Evolutionary conservation across 2,329 filamentous ascomycete species (phyloP).

Genomic region (Neophaeococcomyces mojaviensis): DNA sequence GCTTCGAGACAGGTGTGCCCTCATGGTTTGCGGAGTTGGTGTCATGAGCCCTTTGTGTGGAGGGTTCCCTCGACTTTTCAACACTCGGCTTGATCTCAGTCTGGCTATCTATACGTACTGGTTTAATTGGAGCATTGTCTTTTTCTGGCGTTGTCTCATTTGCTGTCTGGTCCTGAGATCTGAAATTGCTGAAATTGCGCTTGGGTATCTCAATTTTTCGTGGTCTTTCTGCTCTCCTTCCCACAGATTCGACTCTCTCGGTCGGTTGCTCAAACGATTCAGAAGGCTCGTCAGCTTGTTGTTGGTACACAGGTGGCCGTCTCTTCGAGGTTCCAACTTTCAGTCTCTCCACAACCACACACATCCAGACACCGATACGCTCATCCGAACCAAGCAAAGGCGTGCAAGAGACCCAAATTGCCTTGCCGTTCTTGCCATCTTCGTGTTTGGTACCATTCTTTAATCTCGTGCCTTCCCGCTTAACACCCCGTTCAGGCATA

Average conservation of each 20-base stretch:
- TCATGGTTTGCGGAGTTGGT: too few species aligned
- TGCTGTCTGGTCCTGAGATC: too few species aligned
- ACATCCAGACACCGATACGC: slow-evolving; percentile 41
- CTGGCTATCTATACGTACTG: too few species aligned
- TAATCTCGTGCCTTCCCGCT: slow-evolving; percentile 14
- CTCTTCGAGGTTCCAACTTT: background rate
- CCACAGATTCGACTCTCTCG: background rate
- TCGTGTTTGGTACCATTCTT: slow-evolving; percentile 13
- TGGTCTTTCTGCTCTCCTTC: background rate
- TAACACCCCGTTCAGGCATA: slow-evolving; percentile 22
- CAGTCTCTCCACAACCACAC: slow-evolving; percentile 36
- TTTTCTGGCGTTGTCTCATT: background rate
- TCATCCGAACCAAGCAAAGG: slow-evolving; percentile 37
- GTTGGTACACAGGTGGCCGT: background rate
- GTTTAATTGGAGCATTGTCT: background rate
- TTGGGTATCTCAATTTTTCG: background rate
- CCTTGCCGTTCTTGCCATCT: slow-evolving; percentile 12
- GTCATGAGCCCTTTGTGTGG: too few species aligned
- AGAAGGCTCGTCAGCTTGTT: background rate
- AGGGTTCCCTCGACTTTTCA: too few species aligned
- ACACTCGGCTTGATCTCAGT: too few species aligned
- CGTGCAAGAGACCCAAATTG: slow-evolving; percentile 39
- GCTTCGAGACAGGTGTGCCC: too few species aligned
- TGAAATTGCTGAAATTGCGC: background rate
- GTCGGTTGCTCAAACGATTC: background rate